Evolutionary conservation across 2,329 filamentous ascomycete species (phyloP).

Genomic region (Apiospora sp.): DNA sequence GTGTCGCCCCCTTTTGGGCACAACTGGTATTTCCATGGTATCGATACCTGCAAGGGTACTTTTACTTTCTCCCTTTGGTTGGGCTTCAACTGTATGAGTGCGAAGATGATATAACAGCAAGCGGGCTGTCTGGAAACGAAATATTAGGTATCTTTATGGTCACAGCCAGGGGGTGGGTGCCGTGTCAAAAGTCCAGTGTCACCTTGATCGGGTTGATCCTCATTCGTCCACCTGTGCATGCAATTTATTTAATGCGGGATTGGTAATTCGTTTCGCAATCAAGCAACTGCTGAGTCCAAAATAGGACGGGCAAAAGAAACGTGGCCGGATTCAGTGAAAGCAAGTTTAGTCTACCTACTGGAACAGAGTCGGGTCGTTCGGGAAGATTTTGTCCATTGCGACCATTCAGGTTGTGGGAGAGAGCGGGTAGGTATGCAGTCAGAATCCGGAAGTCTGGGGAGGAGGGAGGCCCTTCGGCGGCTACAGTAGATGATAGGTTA

Average conservation of each 20-base stretch:
- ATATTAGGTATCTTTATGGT: neutral
- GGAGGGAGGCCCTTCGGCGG: neutral
- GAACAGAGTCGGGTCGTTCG: neutral
- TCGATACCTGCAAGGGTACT: neutral
- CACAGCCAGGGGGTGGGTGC: neutral
- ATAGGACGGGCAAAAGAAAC: neutral
- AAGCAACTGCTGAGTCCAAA: neutral
- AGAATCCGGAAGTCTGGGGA: neutral
- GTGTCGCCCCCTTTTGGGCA: neutral
- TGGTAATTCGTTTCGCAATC: neutral
- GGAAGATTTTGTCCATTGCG: neutral
- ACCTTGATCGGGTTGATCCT: neutral
- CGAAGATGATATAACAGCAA: neutral
- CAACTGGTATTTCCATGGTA: neutral
- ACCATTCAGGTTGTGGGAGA: neutral
- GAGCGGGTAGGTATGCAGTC: slow-evolving; percentile 8
- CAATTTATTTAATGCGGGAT: neutral
- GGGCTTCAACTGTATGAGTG: neutral
- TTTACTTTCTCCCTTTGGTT: neutral
- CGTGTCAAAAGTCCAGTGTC: neutral
- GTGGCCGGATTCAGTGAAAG: neutral
- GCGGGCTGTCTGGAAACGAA: neutral
- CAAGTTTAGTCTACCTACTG: neutral
- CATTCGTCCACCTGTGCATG: neutral
- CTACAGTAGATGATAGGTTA: neutral